These are phyloP conservation scores for Peniophora sp. DNA, from an alignment of 1,284 basidiomycete genomes.

Conservation along the genomic window DNA sequence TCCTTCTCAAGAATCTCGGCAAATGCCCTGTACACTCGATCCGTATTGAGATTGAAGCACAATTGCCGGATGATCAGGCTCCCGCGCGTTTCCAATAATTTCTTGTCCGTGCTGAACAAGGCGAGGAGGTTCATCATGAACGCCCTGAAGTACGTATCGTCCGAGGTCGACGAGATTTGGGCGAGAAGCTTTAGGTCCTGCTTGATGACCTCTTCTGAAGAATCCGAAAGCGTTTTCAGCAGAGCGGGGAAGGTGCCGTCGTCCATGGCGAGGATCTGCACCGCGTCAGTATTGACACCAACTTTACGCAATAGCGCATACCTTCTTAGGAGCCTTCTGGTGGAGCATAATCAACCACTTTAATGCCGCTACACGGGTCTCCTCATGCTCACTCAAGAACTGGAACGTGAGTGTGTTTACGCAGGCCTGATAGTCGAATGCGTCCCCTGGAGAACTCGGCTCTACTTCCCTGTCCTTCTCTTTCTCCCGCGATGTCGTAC, in stretches of 20 bases:
- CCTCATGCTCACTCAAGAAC: conserved; percentile 93
- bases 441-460: conserved; percentile 37
- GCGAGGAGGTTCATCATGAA: conserved; percentile 96
- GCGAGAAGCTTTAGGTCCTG: conserved; percentile 93
- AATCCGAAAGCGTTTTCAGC: conserved; percentile 93
- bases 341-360: conserved; percentile 99
- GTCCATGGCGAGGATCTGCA: conserved; percentile 87
- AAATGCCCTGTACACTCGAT: conserved; percentile 92
- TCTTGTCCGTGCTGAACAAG: conserved; percentile 91
- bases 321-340: conserved; percentile 94
- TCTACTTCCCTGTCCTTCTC: conserved; percentile 24
- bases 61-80: conserved; percentile 95
- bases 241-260: conserved; percentile 95
- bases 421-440: conserved; percentile 88
- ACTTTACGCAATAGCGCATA: conserved; percentile 18
- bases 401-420: conserved; percentile 91
- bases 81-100: conserved; percentile 86
- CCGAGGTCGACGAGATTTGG: conserved; percentile 91
- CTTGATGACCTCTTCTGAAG: conserved; percentile 96
- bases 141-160: conserved; percentile 90
- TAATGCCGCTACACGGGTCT: conserved; percentile 90
- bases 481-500: conserved; percentile 25
- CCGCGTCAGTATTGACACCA: conserved; percentile 5
- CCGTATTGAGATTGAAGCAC: conserved; percentile 91
- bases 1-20: conserved; percentile 98